Evolutionary conservation across 805 yeast species (phyloP).

Genomic region (Candida pseudofarinosa): DNA sequence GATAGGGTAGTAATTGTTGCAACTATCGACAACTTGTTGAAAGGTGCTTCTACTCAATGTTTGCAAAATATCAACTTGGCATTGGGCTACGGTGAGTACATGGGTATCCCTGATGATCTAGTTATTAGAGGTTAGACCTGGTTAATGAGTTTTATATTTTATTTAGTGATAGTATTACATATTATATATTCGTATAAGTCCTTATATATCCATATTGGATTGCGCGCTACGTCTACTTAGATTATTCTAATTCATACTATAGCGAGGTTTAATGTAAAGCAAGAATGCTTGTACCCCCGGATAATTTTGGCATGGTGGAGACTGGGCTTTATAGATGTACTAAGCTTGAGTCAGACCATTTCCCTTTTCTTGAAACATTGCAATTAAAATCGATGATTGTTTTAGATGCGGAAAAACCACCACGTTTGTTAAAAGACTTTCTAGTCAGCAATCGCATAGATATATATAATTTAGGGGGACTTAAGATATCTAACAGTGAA

Average conservation of each 20-base stretch:
- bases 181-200: neutral
- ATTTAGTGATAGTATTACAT: neutral
- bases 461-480: slow-evolving; percentile 44
- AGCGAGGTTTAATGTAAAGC: neutral
- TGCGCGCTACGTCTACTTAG: too few species aligned
- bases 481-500: slow-evolving; percentile 35
- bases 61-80: slow-evolving; percentile 92
- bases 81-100: slow-evolving; percentile 87
- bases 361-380: slow-evolving; percentile 74
- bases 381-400: slow-evolving; percentile 64
- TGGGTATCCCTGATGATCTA: slow-evolving; percentile 81
- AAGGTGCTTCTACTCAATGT: slow-evolving; percentile 99
- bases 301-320: slow-evolving; percentile 88
- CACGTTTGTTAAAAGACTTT: slow-evolving; percentile 63
- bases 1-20: slow-evolving; percentile 93
- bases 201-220: neutral
- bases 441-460: slow-evolving; percentile 54
- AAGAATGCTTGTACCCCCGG: slow-evolving; percentile 84
- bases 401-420: slow-evolving; percentile 82
- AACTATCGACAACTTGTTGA: slow-evolving; percentile 89
- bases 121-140: slow-evolving; percentile 42
- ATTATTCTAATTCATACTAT: neutral
- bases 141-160: neutral
- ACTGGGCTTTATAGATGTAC: slow-evolving; percentile 80
- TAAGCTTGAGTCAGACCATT: slow-evolving; percentile 67